Conservation (phyloP, 2,329 filamentous ascomycete genomes). For the Fusarium cyanostomum region DNA sequence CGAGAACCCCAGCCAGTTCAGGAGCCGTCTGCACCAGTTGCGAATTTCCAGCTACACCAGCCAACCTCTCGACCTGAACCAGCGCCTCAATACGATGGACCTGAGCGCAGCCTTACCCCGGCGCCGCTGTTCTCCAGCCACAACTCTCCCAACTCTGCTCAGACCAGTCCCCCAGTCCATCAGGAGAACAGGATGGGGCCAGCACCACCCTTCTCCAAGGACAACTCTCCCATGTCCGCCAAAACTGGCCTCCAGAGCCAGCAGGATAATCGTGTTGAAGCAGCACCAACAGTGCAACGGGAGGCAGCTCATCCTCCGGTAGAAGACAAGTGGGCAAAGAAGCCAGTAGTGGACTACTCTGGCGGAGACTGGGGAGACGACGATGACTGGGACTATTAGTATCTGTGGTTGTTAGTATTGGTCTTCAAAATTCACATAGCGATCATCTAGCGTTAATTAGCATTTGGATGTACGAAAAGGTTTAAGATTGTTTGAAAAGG, state of each 20-base stretch:
- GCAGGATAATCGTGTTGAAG: background rate
- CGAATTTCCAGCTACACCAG: conserved; percentile 13
- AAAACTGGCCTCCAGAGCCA: conserved; percentile 6
- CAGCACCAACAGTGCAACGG: background rate
- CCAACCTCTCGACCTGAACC: background rate
- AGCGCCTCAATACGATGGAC: background rate
- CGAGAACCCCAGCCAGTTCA: background rate
- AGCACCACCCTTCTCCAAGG: conserved; percentile 3
- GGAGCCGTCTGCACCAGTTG: background rate
- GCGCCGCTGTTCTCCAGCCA: conserved; percentile 21
- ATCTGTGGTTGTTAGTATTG: background rate
- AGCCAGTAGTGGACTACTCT: conserved; percentile 38
- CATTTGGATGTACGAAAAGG: conserved; percentile 3
- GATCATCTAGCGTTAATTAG: conserved; percentile 13
- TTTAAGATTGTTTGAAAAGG: conserved; percentile 14
- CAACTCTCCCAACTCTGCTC: conserved; percentile 6
- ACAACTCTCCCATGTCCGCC: conserved; percentile 5
- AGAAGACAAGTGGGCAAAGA: conserved; percentile 41
- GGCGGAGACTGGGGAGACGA: conserved; percentile 42
- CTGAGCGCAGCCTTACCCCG: background rate
- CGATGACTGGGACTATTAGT: conserved; percentile 41
- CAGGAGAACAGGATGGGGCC: conserved; percentile 5
- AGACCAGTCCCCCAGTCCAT: background rate
- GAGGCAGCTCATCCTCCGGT: background rate
- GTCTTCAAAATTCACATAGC: conserved; percentile 16